Conservation (phyloP, 129 eudicot genomes). For the Rutidosis leptorrhynchoides region DNA sequence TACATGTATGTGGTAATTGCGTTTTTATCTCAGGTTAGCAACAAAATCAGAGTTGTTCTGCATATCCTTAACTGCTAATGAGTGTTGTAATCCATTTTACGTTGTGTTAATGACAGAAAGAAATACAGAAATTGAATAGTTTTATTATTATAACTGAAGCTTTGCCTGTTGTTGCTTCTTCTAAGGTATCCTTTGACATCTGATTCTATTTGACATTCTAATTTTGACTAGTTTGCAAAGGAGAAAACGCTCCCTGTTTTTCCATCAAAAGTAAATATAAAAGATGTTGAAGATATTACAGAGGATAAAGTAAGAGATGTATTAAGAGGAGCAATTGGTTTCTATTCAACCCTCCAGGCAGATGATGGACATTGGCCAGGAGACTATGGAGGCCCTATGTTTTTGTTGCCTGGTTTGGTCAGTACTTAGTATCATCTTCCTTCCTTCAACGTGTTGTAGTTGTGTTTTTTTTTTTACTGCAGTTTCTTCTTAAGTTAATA, state of each 20-base stretch:
- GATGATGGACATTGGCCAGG: conserved; percentile 98
- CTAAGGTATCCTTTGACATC: conserved; percentile 15
- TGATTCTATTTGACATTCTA: conserved; percentile 10
- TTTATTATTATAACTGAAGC: conserved; percentile 9
- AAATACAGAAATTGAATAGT: conserved; percentile 6
- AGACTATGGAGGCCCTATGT: conserved; percentile 97
- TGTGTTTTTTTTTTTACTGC: background rate
- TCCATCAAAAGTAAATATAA: conserved; percentile 70
- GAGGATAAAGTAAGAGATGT: conserved; percentile 57
- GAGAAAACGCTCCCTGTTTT: conserved; percentile 45
- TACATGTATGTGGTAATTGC: too few relatives aligned
- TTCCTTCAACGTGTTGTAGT: background rate
- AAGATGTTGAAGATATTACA: conserved; percentile 65
- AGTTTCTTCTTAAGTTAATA: too few relatives aligned
- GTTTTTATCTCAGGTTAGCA: too few relatives aligned
- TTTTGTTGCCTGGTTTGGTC: conserved; percentile 90
- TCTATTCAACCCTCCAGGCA: conserved; percentile 86
- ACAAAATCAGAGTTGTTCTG: too few relatives aligned
- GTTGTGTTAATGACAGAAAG: background rate
- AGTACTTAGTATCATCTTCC: conserved; percentile 31
- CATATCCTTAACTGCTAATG: conserved; percentile 11
- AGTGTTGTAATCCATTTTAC: conserved; percentile 15
- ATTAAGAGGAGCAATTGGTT: conserved; percentile 70
- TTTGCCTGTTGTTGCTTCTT: conserved; percentile 20
- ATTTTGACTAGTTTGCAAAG: conserved; percentile 75